These are phyloP conservation scores for Pinus taeda DNA, from an alignment of 75 land plant genomes.

Conservation along the genomic window DNA sequence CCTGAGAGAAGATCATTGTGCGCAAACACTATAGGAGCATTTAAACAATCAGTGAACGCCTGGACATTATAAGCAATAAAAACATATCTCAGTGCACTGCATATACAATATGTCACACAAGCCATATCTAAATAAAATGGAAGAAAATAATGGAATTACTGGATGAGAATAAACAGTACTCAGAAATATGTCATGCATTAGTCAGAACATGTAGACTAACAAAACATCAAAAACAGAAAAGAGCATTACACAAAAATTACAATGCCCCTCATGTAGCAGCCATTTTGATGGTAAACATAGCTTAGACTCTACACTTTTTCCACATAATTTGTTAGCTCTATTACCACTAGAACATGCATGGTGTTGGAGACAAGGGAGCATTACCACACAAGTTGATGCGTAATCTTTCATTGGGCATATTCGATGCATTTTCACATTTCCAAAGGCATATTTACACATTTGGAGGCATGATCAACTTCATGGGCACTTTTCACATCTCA, in stretches of 20 bases:
- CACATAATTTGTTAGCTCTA: too few relatives aligned
- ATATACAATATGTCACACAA: background rate
- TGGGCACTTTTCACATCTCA: too few relatives aligned
- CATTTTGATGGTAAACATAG: background rate
- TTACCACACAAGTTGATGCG: too few relatives aligned
- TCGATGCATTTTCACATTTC: too few relatives aligned
- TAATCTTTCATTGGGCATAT: too few relatives aligned
- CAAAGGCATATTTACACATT: too few relatives aligned
- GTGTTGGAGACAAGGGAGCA: too few relatives aligned
- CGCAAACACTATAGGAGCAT: conserved; percentile 86
- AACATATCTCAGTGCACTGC: background rate
- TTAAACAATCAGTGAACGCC: conserved; percentile 61
- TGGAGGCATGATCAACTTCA: too few relatives aligned
- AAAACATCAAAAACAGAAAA: background rate
- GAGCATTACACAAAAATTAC: background rate
- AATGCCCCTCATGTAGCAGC: background rate
- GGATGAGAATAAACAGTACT: background rate
- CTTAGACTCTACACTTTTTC: too few relatives aligned
- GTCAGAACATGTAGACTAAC: background rate
- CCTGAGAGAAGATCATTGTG: conserved; percentile 98
- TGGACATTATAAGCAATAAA: conserved; percentile 25
- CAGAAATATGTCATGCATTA: background rate
- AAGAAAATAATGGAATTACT: background rate
- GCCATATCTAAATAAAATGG: background rate
- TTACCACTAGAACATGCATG: too few relatives aligned